phyloP scores from a whole-genome alignment of 1,284 basidiomycete species.

The Leucoagaricus sp. region DNA sequence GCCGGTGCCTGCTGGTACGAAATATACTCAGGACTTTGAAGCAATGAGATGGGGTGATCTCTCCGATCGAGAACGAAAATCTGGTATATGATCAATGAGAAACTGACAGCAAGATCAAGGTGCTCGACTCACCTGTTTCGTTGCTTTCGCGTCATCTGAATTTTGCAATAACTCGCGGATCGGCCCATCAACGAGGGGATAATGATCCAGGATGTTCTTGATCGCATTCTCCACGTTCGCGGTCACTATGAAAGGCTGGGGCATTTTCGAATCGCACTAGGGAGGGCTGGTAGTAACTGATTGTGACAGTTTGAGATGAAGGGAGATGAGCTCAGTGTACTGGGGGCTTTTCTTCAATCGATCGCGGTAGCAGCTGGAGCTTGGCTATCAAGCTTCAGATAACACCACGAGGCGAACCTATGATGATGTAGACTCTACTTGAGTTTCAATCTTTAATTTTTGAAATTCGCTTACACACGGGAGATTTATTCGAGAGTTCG shows the following conservation, averaged over 20 bases:
- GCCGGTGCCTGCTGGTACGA: constrained; percentile 42
- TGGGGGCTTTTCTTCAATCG: not conserved
- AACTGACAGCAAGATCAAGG: not conserved
- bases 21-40: constrained; percentile 29
- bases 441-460: not conserved
- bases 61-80: constrained; percentile 43
- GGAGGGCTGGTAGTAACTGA: not conserved
- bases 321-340: not conserved
- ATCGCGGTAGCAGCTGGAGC: constrained; percentile 1
- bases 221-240: constrained; percentile 26
- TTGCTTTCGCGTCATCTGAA: constrained; percentile 46
- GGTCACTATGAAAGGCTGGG: constrained; percentile 17
- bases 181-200: constrained; percentile 43
- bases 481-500: not conserved
- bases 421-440: not conserved
- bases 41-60: constrained; percentile 24
- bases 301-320: not conserved
- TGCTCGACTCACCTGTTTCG: constrained; percentile 32
- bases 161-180: constrained; percentile 49
- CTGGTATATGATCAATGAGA: constrained; percentile 23
- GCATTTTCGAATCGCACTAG: constrained; percentile 4
- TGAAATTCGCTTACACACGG: not conserved
- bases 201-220: constrained; percentile 38
- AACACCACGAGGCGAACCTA: not conserved
- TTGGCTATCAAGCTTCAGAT: constrained; percentile 3